These are phyloP conservation scores for Tulasnella sp. DNA, from an alignment of 768 basidiomycete species.

Conservation along the genomic window DNA sequence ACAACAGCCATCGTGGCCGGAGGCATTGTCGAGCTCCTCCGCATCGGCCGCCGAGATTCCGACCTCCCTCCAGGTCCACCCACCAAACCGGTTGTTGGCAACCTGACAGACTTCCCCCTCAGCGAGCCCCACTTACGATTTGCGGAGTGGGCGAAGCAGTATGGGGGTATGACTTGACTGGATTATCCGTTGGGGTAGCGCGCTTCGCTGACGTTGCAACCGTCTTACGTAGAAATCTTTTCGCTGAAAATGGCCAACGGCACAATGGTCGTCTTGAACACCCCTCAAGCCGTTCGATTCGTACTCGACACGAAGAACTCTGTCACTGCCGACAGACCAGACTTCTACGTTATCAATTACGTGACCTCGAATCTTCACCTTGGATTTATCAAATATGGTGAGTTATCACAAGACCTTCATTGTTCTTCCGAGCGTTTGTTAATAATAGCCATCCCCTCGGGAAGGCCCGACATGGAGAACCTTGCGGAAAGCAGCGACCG, in stretches of 20 bases:
- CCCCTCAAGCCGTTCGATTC: constrained; percentile 39
- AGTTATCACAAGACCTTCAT: constrained; percentile 34
- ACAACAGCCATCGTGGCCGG: background rate
- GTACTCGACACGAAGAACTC: constrained; percentile 42
- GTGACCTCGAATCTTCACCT: constrained; percentile 36
- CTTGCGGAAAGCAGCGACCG: constrained; percentile 31
- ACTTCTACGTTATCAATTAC: constrained; percentile 39
- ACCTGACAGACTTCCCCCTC: constrained; percentile 39
- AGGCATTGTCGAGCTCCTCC: constrained; percentile 9
- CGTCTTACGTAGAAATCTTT: constrained; percentile 29
- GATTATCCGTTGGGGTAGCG: constrained; percentile 30
- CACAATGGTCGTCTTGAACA: constrained; percentile 41
- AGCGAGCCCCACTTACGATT: constrained; percentile 40
- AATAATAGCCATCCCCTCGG: background rate
- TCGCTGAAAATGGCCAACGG: constrained; percentile 41
- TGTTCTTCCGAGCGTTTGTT: constrained; percentile 25
- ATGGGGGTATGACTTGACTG: constrained; percentile 37
- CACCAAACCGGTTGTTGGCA: constrained; percentile 40
- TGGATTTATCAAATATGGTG: constrained; percentile 42
- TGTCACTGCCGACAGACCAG: constrained; percentile 31
- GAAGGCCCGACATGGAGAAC: constrained; percentile 33
- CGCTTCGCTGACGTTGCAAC: background rate
- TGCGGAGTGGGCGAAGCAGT: constrained; percentile 42
- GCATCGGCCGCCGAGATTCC: constrained; percentile 33
- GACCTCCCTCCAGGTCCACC: constrained; percentile 42